These are phyloP conservation scores for Fraxinus platypoda DNA, from an alignment of 305 asterid genomes.

Conservation along the genomic window DNA sequence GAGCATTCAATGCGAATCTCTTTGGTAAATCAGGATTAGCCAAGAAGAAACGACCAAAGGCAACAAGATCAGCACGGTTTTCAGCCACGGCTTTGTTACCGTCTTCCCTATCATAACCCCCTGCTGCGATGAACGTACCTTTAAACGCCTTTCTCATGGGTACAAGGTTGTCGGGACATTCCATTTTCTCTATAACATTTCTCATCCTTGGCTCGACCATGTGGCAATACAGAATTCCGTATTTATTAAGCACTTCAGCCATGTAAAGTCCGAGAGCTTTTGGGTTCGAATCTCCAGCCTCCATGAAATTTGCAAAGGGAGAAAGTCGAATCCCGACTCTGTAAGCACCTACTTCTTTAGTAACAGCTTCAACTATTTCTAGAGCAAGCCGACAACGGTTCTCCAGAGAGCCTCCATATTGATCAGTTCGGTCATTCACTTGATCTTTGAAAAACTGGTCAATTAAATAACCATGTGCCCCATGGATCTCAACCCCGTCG, in stretches of 20 bases:
- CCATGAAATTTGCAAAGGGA: conserved; percentile 45
- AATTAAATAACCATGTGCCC: conserved; percentile 64
- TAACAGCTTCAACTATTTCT: conserved; percentile 48
- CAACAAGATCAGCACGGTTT: conserved; percentile 50
- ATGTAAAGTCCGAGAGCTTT: conserved; percentile 52
- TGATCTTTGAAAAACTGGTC: conserved; percentile 72
- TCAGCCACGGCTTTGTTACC: conserved; percentile 53
- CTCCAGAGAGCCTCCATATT: conserved; percentile 63
- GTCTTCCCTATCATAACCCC: conserved; percentile 50
- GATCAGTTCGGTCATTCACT: conserved; percentile 58
- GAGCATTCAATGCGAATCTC: conserved; percentile 46
- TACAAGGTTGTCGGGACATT: conserved; percentile 36
- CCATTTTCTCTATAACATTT: conserved; percentile 17
- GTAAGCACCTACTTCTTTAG: conserved; percentile 45
- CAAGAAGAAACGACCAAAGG: conserved; percentile 52
- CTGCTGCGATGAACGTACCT: conserved; percentile 59
- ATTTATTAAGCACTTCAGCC: conserved; percentile 44
- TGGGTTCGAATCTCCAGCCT: conserved; percentile 55
- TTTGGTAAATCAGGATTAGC: conserved; percentile 57
- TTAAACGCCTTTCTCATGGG: conserved; percentile 58
- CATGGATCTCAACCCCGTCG: conserved; percentile 74
- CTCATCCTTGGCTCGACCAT: conserved; percentile 61
- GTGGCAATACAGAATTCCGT: conserved; percentile 52
- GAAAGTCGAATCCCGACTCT: conserved; percentile 64
- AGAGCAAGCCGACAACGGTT: conserved; percentile 60